These are phyloP conservation scores for Cryphonectria nitschkei DNA, from an alignment of 2,329 filamentous ascomycete species.

Conservation along the genomic window DNA sequence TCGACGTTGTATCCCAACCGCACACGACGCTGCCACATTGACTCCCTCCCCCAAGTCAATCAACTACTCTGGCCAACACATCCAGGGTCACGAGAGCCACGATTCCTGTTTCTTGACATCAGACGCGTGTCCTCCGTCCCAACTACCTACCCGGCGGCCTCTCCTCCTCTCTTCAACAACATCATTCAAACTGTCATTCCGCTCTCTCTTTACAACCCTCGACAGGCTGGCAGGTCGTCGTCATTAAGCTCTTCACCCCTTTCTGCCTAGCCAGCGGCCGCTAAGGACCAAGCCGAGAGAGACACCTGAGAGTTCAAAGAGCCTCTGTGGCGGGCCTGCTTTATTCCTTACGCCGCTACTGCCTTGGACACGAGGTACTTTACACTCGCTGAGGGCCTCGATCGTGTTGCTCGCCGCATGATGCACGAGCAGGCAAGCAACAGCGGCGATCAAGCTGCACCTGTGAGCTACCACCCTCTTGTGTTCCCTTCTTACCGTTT, in stretches of 20 bases:
- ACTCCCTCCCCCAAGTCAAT: neutral
- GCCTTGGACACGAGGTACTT: neutral
- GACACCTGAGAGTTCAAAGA: neutral
- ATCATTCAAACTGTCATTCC: neutral
- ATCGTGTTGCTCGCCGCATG: constrained; percentile 21
- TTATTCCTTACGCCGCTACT: neutral
- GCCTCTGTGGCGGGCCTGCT: neutral
- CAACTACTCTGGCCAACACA: neutral
- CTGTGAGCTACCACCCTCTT: constrained; percentile 21
- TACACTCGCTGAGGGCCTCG: constrained; percentile 12
- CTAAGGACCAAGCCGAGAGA: neutral
- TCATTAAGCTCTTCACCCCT: constrained; percentile 13
- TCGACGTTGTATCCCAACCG: neutral
- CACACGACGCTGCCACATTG: neutral
- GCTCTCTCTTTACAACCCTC: neutral
- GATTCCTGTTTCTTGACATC: neutral
- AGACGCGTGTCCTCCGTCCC: constrained; percentile 8
- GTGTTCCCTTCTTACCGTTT: neutral
- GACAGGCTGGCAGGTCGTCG: neutral
- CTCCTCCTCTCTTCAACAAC: neutral
- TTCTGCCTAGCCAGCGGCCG: constrained; percentile 3
- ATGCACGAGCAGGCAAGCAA: constrained; percentile 32
- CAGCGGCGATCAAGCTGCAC: constrained; percentile 26
- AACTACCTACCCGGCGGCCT: neutral
- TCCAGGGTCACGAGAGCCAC: neutral